Evolutionary conservation across 2,329 filamentous ascomycete species (phyloP).

Genomic region (Alternaria triticina): DNA sequence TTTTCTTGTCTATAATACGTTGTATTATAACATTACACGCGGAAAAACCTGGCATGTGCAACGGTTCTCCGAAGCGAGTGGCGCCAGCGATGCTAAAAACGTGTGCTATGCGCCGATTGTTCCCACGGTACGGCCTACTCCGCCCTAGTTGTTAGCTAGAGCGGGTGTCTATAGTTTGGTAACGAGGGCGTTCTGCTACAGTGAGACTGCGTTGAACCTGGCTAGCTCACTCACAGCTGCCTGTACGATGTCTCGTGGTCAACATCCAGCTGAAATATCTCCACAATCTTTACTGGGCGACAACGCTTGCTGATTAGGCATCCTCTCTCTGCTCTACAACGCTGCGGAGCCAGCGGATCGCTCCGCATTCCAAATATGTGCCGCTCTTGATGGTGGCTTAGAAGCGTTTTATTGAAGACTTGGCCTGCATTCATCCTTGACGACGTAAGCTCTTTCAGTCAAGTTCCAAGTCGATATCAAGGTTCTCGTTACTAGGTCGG

Average conservation of each 20-base stretch:
- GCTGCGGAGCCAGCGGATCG: constrained; percentile 36
- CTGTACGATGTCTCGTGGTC: constrained; percentile 8
- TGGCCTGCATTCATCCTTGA: constrained; percentile 18
- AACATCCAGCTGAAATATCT: constrained; percentile 25
- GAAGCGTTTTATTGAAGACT: constrained; percentile 22
- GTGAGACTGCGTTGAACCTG: constrained; percentile 2
- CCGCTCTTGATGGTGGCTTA: constrained; percentile 30
- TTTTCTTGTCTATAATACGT: constrained; percentile 33
- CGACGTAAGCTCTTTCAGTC: background rate
- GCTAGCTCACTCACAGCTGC: constrained; percentile 8
- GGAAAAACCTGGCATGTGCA: constrained; percentile 26
- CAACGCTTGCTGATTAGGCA: constrained; percentile 5
- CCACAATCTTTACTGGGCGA: constrained; percentile 22
- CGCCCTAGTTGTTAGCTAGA: constrained; percentile 24
- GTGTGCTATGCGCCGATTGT: constrained; percentile 24
- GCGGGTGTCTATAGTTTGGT: constrained; percentile 17
- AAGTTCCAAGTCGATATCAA: background rate
- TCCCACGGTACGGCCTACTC: constrained; percentile 28
- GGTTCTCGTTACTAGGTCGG: background rate
- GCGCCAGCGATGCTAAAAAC: constrained; percentile 24
- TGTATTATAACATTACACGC: constrained; percentile 32
- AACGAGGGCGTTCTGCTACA: constrained; percentile 19
- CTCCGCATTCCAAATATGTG: constrained; percentile 37
- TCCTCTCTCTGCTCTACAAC: background rate
- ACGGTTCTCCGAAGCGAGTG: constrained; percentile 27